These are phyloP conservation scores for Fraxinus ornus DNA, from an alignment of 305 asterid genomes.

Conservation along the genomic window DNA sequence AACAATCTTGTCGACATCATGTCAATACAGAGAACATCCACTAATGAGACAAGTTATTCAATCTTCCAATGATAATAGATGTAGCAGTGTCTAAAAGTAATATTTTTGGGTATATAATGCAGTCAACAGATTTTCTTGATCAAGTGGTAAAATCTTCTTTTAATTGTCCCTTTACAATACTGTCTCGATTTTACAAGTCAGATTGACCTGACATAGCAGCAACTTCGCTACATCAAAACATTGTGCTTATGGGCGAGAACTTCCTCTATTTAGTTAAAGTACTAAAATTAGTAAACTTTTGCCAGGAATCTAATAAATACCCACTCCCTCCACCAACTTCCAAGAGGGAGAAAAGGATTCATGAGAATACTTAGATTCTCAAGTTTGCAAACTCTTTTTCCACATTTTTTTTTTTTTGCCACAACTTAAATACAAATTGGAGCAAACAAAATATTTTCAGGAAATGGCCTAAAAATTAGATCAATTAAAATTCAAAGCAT, in stretches of 20 bases:
- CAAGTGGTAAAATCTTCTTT: not conserved
- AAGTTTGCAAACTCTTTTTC: not conserved
- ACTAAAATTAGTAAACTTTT: not conserved
- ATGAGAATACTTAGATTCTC: not conserved
- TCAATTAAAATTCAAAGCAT: not conserved
- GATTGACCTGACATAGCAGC: not conserved
- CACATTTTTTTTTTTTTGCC: not conserved
- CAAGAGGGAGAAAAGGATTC: not conserved
- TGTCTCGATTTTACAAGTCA: not conserved
- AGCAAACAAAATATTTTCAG: not conserved
- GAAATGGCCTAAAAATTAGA: not conserved
- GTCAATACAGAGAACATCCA: not conserved
- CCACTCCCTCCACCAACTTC: not conserved
- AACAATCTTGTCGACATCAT: not conserved
- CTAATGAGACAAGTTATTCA: not conserved
- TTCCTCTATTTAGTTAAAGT: not conserved
- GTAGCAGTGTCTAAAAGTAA: not conserved
- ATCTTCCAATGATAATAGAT: not conserved
- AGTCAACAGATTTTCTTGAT: not conserved
- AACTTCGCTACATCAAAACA: not conserved
- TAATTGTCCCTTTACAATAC: not conserved
- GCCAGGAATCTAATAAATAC: not conserved
- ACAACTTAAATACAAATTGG: not conserved
- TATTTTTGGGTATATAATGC: not conserved
- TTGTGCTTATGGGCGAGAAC: not conserved